Evolutionary conservation across 805 yeast species (phyloP).

Genomic region (Wickerhamiella nectarea): DNA sequence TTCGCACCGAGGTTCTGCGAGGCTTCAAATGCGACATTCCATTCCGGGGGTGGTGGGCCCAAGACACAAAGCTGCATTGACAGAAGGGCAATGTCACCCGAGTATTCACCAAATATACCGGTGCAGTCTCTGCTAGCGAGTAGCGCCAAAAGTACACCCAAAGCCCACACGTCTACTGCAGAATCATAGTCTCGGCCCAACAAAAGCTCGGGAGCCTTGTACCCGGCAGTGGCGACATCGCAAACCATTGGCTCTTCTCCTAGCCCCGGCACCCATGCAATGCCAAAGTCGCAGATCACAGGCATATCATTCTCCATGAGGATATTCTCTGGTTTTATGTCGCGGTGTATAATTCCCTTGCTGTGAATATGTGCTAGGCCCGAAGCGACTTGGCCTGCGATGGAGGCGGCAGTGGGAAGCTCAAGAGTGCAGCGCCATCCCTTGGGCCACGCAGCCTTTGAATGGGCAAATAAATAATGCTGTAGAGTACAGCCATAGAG

Average conservation of each 20-base stretch:
- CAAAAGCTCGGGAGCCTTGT: conserved; percentile 62
- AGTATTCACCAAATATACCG: conserved; percentile 29
- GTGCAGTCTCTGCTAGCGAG: conserved; percentile 32
- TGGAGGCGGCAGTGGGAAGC: conserved; percentile 24
- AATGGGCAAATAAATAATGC: conserved; percentile 24
- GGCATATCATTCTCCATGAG: conserved; percentile 30
- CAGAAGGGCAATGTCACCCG: conserved; percentile 3
- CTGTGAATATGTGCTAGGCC: conserved; percentile 20
- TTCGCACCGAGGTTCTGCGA: neutral
- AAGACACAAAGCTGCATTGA: conserved; percentile 3
- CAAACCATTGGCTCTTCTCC: conserved; percentile 28
- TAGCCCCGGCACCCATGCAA: conserved; percentile 32
- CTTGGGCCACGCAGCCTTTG: conserved; percentile 27
- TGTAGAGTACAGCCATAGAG: conserved; percentile 28
- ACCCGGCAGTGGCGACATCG: conserved; percentile 51
- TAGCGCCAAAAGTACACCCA: conserved; percentile 48
- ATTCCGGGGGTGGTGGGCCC: neutral
- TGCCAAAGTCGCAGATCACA: conserved; percentile 53
- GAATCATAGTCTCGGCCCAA: conserved; percentile 43
- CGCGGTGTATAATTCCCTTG: conserved; percentile 28
- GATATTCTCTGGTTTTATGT: conserved; percentile 61
- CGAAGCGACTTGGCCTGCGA: conserved; percentile 14
- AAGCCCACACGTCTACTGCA: conserved; percentile 59
- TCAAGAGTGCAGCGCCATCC: conserved; percentile 29
- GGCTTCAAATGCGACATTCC: neutral